phyloP scores from a whole-genome alignment of 129 eudicot genomes.

The Pulicaria dysenterica region DNA sequence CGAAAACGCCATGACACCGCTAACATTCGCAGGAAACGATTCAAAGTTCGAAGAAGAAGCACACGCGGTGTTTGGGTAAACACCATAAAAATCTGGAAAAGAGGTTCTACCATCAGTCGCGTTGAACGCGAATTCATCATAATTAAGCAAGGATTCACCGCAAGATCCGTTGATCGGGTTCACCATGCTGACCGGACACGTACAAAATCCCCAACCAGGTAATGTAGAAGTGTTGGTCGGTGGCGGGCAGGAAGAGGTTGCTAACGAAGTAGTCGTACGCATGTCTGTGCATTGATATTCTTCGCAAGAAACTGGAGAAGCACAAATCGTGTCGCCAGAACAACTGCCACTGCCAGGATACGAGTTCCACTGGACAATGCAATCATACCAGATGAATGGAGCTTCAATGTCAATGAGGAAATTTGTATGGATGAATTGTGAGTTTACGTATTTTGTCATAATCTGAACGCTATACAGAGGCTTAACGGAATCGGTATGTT shows the following conservation, averaged over 20 bases:
- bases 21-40: constrained; percentile 38
- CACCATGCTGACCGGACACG: constrained; percentile 38
- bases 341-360: constrained; percentile 20
- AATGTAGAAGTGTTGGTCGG: constrained; percentile 6
- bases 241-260: constrained; percentile 26
- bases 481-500: constrained; percentile 33
- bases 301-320: constrained; percentile 29
- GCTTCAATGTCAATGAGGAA: constrained; percentile 49
- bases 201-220: constrained; percentile 25
- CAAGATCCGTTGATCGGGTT: constrained; percentile 47
- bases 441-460: constrained; percentile 21
- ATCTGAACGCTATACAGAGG: constrained; percentile 40
- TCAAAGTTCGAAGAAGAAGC: constrained; percentile 33
- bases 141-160: constrained; percentile 31
- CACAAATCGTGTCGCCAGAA: constrained; percentile 19
- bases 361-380: constrained; percentile 33
- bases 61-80: constrained; percentile 37
- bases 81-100: constrained; percentile 12
- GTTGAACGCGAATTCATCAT: constrained; percentile 21
- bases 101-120: constrained; percentile 38
- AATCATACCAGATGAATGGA: constrained; percentile 46
- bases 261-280: constrained; percentile 13
- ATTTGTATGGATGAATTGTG: not conserved
- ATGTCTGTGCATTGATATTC: constrained; percentile 41
- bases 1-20: constrained; percentile 53